Evolutionary conservation across 1,284 basidiomycete species (phyloP).

Genomic region (Prillingera fragicola): DNA sequence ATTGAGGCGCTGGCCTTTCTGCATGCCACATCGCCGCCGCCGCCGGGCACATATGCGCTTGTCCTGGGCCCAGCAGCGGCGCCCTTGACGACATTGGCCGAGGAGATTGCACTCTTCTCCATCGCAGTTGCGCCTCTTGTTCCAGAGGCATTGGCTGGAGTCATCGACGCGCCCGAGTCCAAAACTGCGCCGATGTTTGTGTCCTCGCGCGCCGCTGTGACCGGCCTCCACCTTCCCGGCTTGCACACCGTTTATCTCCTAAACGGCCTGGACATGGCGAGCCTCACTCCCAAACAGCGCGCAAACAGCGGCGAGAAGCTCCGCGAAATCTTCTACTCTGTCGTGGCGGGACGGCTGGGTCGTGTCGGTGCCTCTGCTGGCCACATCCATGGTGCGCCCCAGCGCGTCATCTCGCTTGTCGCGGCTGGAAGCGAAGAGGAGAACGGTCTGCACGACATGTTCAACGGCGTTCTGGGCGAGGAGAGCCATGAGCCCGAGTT

Average conservation of each 20-base stretch:
- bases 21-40: constrained; percentile 24
- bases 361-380: constrained; percentile 20
- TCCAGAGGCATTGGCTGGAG: constrained; percentile 21
- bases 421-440: constrained; percentile 21
- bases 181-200: constrained; percentile 18
- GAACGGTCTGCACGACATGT: constrained; percentile 19
- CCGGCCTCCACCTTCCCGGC: constrained; percentile 27
- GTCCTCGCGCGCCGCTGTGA: constrained; percentile 19
- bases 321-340: constrained; percentile 20
- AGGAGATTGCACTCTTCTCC: constrained; percentile 18
- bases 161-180: not conserved
- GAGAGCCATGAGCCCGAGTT: not conserved
- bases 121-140: constrained; percentile 16
- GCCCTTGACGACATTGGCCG: constrained; percentile 13
- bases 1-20: constrained; percentile 29
- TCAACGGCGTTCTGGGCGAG: constrained; percentile 9
- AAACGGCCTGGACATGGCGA: constrained; percentile 27
- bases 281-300: constrained; percentile 14
- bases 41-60: constrained; percentile 23
- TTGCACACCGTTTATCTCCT: constrained; percentile 33
- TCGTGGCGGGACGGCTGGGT: constrained; percentile 29
- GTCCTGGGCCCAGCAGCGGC: constrained; percentile 26
- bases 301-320: constrained; percentile 12
- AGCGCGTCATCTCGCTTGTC: constrained; percentile 28
- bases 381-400: not conserved